These are phyloP conservation scores for Abortiporus biennis DNA, from an alignment of 1,284 basidiomycete genomes.

Conservation along the genomic window DNA sequence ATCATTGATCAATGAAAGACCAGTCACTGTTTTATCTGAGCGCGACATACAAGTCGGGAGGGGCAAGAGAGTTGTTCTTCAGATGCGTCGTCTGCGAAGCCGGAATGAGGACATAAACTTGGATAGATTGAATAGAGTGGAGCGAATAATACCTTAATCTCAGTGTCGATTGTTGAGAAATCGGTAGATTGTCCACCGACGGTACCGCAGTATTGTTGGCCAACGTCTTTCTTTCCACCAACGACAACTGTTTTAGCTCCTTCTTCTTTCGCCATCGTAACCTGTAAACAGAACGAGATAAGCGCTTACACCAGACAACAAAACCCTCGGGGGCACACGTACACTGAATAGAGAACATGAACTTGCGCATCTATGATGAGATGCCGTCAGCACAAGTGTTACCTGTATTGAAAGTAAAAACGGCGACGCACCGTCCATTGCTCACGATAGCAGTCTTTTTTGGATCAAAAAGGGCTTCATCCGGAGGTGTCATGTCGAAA, in stretches of 20 bases:
- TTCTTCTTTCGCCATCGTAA: slow-evolving; percentile 55
- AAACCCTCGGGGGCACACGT: slow-evolving; percentile 20
- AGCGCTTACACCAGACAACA: slow-evolving; percentile 2
- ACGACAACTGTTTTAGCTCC: slow-evolving; percentile 51
- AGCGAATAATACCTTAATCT: slow-evolving; percentile 40
- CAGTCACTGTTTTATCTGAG: too few species aligned
- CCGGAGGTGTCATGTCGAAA: slow-evolving; percentile 36
- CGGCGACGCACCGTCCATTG: slow-evolving; percentile 40
- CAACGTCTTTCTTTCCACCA: slow-evolving; percentile 41
- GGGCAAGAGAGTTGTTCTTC: slow-evolving; percentile 51
- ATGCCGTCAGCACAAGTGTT: neutral
- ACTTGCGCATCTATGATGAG: slow-evolving; percentile 31
- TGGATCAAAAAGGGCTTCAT: slow-evolving; percentile 43
- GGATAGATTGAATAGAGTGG: neutral
- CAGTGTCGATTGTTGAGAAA: slow-evolving; percentile 50
- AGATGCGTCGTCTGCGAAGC: slow-evolving; percentile 37
- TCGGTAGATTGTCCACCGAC: slow-evolving; percentile 56
- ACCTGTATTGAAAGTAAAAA: neutral
- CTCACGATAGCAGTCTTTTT: slow-evolving; percentile 48
- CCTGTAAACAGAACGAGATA: slow-evolving; percentile 25
- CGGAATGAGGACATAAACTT: neutral
- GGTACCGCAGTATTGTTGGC: slow-evolving; percentile 55
- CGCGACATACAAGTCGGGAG: slow-evolving; percentile 55
- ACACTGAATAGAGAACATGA: slow-evolving; percentile 60
- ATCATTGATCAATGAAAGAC: slow-evolving; percentile 1